These are phyloP conservation scores for Xylariaceae sp. DNA, from an alignment of 2,329 filamentous ascomycete genomes.

Conservation along the genomic window DNA sequence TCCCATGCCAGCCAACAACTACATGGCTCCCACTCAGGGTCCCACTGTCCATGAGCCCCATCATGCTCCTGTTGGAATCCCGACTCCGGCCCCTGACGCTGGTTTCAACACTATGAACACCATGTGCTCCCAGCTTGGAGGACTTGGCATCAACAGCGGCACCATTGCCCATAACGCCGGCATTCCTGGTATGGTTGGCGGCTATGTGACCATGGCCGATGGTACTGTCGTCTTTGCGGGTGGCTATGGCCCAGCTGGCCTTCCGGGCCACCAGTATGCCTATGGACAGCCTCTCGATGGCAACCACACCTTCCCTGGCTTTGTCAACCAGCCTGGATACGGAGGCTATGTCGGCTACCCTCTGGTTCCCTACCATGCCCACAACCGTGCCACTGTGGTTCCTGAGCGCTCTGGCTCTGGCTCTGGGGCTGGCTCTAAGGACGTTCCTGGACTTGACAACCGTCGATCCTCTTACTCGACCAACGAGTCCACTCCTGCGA, in stretches of 20 bases:
- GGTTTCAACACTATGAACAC: constrained; percentile 22
- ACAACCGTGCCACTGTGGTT: no score
- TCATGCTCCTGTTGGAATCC: background rate
- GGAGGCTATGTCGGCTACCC: constrained; percentile 27
- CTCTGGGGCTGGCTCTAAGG: constrained; percentile 38
- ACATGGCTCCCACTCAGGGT: constrained; percentile 14
- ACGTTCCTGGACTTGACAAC: constrained; percentile 57
- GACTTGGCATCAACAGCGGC: constrained; percentile 26
- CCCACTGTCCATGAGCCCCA: constrained; percentile 14
- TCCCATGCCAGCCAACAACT: constrained; percentile 13
- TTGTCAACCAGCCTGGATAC: constrained; percentile 30
- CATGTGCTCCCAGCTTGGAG: constrained; percentile 24
- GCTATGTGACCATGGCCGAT: constrained; percentile 24
- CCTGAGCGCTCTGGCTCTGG: constrained; percentile 39
- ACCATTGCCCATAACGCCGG: constrained; percentile 14
- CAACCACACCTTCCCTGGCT: constrained; percentile 17
- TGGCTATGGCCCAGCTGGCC: constrained; percentile 13
- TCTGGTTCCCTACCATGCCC: constrained; percentile 40
- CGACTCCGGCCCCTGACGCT: constrained; percentile 9
- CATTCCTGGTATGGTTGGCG: constrained; percentile 22
- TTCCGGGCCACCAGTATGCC: constrained; percentile 18
- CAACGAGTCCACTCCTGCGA: constrained; percentile 58
- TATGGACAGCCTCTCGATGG: constrained; percentile 17
- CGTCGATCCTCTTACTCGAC: constrained; percentile 62
- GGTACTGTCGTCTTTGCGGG: constrained; percentile 23